A percentile compares a stretch with the other conserved stretches of the same genome.
Conservation (phyloP, 2,329 filamentous ascomycete genomes). For the Beauveria asiatica region DNA sequence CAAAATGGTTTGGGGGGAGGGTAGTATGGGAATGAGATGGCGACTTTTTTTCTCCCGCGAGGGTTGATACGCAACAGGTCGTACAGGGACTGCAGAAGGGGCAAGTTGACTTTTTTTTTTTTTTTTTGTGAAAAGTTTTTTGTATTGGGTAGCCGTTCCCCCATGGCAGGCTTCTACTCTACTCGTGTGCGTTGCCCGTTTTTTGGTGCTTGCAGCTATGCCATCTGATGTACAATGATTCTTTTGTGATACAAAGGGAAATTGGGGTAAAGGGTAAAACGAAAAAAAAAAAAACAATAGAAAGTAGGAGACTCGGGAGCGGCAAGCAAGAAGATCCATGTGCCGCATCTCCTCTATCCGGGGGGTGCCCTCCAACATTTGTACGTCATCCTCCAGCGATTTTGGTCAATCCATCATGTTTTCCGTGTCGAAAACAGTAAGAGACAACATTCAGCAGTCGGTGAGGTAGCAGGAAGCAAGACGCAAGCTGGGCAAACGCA, state of each 20-base stretch:
- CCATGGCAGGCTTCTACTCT: not conserved
- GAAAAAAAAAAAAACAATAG: not conserved
- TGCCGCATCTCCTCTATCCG: not conserved
- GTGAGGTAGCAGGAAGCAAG: not conserved
- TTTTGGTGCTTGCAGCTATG: slow-evolving; percentile 3
- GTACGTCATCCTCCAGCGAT: slow-evolving; percentile 1
- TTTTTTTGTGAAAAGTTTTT: not conserved
- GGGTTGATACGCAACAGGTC: too few relatives aligned
- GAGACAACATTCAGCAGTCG: slow-evolving; percentile 6
- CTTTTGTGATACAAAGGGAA: slow-evolving; percentile 8
- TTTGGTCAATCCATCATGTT: not conserved
- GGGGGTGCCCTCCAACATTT: not conserved
- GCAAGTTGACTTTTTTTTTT: not conserved
- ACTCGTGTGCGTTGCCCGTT: not conserved
- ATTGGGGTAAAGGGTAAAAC: not conserved
- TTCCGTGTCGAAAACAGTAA: slow-evolving; percentile 9
- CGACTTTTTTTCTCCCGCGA: too few relatives aligned
- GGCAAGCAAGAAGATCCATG: not conserved
- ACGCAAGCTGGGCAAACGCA: too few relatives aligned
- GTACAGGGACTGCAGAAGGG: not conserved
- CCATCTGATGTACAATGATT: slow-evolving; percentile 11
- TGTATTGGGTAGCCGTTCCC: slow-evolving; percentile 2
- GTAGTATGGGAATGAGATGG: too few relatives aligned
- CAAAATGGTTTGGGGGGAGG: too few relatives aligned
- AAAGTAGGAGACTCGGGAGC: not conserved